A percentile compares a stretch with the other conserved stretches of the same genome.
phyloP scores from a whole-genome alignment of 2,329 filamentous ascomycete species.

The Gyromitra esculenta region DNA sequence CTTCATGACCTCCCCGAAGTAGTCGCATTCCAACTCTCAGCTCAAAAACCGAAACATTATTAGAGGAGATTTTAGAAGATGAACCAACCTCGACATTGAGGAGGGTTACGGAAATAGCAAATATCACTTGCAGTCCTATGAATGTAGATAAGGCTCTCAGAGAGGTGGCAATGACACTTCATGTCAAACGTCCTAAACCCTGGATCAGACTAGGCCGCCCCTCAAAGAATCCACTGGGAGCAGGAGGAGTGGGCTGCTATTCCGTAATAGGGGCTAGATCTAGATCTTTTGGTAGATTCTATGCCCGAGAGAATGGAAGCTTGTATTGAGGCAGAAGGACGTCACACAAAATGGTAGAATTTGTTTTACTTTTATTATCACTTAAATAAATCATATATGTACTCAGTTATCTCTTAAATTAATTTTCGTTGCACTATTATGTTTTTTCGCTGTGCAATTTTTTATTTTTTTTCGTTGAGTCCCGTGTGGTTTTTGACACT shows the following conservation, averaged over 20 bases:
- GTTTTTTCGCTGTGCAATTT: too few relatives aligned
- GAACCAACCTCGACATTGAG: conserved; percentile 5
- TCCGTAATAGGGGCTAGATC: background rate
- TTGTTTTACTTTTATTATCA: too few relatives aligned
- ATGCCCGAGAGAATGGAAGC: too few relatives aligned
- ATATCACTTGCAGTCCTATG: conserved; percentile 3
- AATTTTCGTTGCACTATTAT: too few relatives aligned
- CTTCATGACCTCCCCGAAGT: background rate
- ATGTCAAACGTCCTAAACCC: conserved; percentile 6
- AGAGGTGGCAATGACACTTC: background rate
- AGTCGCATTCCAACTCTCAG: conserved; percentile 1
- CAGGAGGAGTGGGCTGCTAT: conserved; percentile 1
- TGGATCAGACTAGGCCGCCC: conserved; percentile 12
- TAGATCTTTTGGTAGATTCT: too few relatives aligned
- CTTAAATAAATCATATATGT: too few relatives aligned
- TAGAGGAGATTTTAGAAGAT: conserved; percentile 6
- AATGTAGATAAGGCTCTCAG: conserved; percentile 14
- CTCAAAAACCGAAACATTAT: background rate
- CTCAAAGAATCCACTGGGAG: background rate
- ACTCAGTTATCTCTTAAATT: too few relatives aligned
- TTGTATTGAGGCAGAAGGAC: too few relatives aligned
- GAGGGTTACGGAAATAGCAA: background rate
- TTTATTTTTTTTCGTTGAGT: background rate
- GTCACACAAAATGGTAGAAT: too few relatives aligned
- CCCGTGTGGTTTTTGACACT: too few relatives aligned